Percentiles rank a stretch among this genome's conserved stretches.
These are phyloP conservation scores for Suhomyces sp. DNA, from an alignment of 805 yeast species.

Conservation along the genomic window DNA sequence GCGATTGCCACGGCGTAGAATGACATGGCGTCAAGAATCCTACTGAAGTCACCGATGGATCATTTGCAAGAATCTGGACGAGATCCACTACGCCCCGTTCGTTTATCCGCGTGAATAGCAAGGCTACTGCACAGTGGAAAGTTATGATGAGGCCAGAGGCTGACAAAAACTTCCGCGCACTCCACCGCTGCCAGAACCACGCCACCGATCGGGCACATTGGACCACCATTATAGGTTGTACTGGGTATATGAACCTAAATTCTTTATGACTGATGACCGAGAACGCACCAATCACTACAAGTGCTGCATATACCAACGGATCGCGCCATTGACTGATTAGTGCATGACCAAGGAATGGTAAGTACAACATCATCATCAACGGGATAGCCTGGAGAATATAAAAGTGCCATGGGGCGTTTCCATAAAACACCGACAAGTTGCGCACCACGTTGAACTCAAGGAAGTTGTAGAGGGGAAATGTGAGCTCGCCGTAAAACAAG, in stretches of 20 bases:
- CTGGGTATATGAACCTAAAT: conserved; percentile 81
- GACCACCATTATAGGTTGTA: conserved; percentile 69
- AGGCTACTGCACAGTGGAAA: conserved; percentile 41
- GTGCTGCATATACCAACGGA: conserved; percentile 22
- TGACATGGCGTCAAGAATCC: conserved; percentile 96
- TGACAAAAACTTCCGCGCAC: not conserved
- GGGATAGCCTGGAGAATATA: conserved; percentile 84
- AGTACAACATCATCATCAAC: conserved; percentile 58
- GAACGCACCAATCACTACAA: conserved; percentile 51
- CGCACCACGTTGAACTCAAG: conserved; percentile 73
- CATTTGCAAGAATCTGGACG: conserved; percentile 47
- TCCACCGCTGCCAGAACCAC: not conserved
- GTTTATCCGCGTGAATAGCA: conserved; percentile 62
- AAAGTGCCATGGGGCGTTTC: conserved; percentile 80
- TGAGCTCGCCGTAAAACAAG: conserved; percentile 52
- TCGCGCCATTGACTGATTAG: conserved; percentile 11
- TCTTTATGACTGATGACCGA: conserved; percentile 83
- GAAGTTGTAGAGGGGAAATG: conserved; percentile 67
- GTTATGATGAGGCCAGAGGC: conserved; percentile 2
- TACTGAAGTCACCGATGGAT: conserved; percentile 44
- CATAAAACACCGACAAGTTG: conserved; percentile 78
- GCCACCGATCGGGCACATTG: conserved; percentile 36
- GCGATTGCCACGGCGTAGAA: conserved; percentile 93
- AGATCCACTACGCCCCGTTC: conserved; percentile 85
- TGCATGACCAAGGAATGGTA: conserved; percentile 53